Percentiles rank a stretch among this genome's conserved stretches.
phyloP scores from a whole-genome alignment of 2,329 filamentous ascomycete species.

The Clonostachys chloroleuca region DNA sequence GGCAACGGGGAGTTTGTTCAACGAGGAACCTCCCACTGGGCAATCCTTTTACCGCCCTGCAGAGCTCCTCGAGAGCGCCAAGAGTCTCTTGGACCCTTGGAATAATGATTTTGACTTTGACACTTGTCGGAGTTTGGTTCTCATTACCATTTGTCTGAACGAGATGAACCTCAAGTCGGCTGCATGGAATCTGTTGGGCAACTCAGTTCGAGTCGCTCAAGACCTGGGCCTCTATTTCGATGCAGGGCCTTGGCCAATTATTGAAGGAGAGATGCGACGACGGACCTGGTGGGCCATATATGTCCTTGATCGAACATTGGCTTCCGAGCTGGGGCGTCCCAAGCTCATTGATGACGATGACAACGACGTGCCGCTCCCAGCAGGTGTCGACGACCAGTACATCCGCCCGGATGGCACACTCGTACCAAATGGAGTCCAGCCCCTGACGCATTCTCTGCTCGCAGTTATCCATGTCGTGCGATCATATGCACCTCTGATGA shows the following conservation, averaged over 20 bases:
- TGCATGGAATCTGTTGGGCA: slow-evolving; percentile 82
- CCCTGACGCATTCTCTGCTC: slow-evolving; percentile 67
- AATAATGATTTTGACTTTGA: slow-evolving; percentile 73
- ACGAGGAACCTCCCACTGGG: slow-evolving; percentile 40
- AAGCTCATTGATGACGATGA: slow-evolving; percentile 82
- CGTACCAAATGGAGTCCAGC: slow-evolving; percentile 44
- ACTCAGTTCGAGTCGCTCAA: slow-evolving; percentile 75
- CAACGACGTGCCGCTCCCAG: slow-evolving; percentile 79
- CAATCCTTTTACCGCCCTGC: slow-evolving; percentile 49
- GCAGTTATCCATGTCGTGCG: slow-evolving; percentile 79
- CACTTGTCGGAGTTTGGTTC: slow-evolving; percentile 65
- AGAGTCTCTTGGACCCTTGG: slow-evolving; percentile 74
- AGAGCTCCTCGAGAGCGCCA: slow-evolving; percentile 68
- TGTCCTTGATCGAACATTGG: slow-evolving; percentile 76
- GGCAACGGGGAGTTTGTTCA: slow-evolving; percentile 77
- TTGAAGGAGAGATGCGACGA: slow-evolving; percentile 82
- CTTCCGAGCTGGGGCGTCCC: slow-evolving; percentile 76
- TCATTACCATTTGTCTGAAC: slow-evolving; percentile 74
- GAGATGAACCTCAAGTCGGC: slow-evolving; percentile 85
- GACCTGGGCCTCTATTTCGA: slow-evolving; percentile 79
- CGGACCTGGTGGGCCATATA: slow-evolving; percentile 95
- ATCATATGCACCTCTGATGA: slow-evolving; percentile 68
- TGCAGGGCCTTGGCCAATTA: slow-evolving; percentile 63
- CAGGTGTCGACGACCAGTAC: slow-evolving; percentile 75
- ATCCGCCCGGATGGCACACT: slow-evolving; percentile 56